Base-by-base conservation (phyloP, 306 rosid genomes). In the Pyrus communis region DNA sequence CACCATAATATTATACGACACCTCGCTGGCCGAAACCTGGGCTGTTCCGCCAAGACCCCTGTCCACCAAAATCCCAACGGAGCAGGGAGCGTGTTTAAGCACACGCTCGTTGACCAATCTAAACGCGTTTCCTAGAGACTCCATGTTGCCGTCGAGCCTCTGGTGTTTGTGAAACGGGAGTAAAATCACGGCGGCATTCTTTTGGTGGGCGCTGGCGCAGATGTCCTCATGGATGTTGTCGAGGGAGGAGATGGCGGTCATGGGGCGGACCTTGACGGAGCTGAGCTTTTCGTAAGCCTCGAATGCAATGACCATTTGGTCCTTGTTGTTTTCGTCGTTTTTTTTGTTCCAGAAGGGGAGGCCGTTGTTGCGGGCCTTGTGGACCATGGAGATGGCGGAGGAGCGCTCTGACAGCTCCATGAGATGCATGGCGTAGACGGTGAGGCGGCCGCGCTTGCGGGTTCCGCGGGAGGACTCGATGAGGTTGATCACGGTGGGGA, bases 331-430 rank as follows among this genome's bases (percentile, higher is more conserved):
- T 42, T 71, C 84, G 4, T 78, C 74, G 0, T 60, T 66, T 51
- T 82, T 91, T 63, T 71, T 91, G 84, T 86, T 91, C 89, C 93
- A 91, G 49, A 91, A 91, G 0, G 96, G 96, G 49, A 89, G 81
- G 71, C 91, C 96, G 19, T 91, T 82, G 71, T 70, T 79, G 67
- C 93, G 89, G 21, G 96, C 90, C 71, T 89, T 91, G 71, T 91
- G 93, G 43, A 84, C 93, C 93, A 91, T 91, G 12, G 91, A 66
- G 72, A 91, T 91, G 3, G 96, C 96, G 5, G 96, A 91, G 45
- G 96, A 83, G 71, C 96, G 78, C 75, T 91, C 96, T 0, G 96
- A 89, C 45, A 91, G 90, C 33, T 89, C 96, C 93, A 91, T 91
- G 52, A 91, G 77, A 72, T 91, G 96, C 93, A 89, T 89, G 70